Base-by-base conservation (phyloP, 2,329 filamentous ascomycete species). In the Sarocladium kiliense region DNA sequence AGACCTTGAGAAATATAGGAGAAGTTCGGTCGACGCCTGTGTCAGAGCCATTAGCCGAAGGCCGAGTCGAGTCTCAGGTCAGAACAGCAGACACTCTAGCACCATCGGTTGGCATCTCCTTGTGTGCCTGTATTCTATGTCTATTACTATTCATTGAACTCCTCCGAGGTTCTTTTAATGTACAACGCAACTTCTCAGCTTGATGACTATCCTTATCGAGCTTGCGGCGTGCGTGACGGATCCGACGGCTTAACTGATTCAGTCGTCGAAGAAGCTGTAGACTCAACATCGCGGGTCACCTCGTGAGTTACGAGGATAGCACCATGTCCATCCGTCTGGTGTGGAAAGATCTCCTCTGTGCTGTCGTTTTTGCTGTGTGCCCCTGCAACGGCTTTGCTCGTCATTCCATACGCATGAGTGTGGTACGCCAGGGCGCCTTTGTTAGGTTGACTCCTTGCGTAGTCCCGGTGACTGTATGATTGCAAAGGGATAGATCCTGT, bases 341-440 rank as follows among this genome's bases (percentile, higher is more conserved):
- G 59, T 11, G 55, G 59, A 12, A 63, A 62, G 3, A 63, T 62
- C 27, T 63, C 61, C 25, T 63, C 61, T 1, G 56, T 59, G 45
- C 61, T 61, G 21, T 61, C 59, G 55, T 62, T 62, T 18, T 58
- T 57, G 16, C 49, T 61, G 34, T 60, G 56, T n/a, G 27, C 27
- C 10, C 21, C 54, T 4, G 45, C 45, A 26, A 16, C 61, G n/a
- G 53, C 56, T 16, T 57, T 49, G 25, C 61, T 62, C 19, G 56
- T 59, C 21, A 57, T 57, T 18, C 62, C 62, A 36, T 58, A 62
- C 16, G 26, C 34, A 3, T 53, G 42, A 27, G 34, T 34, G 27
- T 36, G 30, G 18, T 51, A 51, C 3, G 47, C 47, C 6, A 36
- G 5, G 21, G 30, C 34, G 30, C 42, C 57, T 56, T 60, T 39